These are phyloP conservation scores for Aspergillus steynii DNA, from an alignment of 495 filamentous ascomycete species.

Conservation along the genomic window DNA sequence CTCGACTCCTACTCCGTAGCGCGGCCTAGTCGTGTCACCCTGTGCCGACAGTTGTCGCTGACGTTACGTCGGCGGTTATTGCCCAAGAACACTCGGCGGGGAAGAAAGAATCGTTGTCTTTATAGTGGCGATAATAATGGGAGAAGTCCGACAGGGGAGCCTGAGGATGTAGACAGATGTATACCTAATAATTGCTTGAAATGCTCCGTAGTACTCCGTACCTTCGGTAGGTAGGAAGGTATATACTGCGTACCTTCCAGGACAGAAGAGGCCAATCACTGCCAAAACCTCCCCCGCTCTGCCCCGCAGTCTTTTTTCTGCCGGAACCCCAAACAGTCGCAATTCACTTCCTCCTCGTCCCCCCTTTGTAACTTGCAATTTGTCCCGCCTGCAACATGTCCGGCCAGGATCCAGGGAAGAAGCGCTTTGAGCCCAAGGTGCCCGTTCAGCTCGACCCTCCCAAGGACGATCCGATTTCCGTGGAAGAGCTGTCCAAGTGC, in stretches of 20 bases:
- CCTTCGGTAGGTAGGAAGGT: background rate
- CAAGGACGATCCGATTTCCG: slow-evolving; percentile 79
- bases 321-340: background rate
- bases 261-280: no score
- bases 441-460: slow-evolving; percentile 81
- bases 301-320: slow-evolving; percentile 21
- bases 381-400: slow-evolving; percentile 29
- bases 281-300: slow-evolving; percentile 19
- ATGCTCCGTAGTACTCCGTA: no score
- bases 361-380: background rate
- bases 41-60: background rate
- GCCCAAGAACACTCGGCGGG: slow-evolving; percentile 36
- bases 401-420: slow-evolving; percentile 18
- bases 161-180: background rate
- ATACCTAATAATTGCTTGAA: no score
- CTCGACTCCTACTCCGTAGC: background rate
- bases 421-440: slow-evolving; percentile 80
- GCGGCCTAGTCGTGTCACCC: background rate
- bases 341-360: slow-evolving; percentile 3
- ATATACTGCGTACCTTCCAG: background rate
- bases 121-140: slow-evolving; percentile 43
- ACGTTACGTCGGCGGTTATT: slow-evolving; percentile 16
- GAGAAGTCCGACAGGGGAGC: slow-evolving; percentile 12
- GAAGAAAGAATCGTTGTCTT: slow-evolving; percentile 46
- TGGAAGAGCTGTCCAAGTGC: slow-evolving; percentile 73